Evolutionary conservation across 2,329 filamentous ascomycete species (phyloP).

Genomic region (Myriangium duriaei): DNA sequence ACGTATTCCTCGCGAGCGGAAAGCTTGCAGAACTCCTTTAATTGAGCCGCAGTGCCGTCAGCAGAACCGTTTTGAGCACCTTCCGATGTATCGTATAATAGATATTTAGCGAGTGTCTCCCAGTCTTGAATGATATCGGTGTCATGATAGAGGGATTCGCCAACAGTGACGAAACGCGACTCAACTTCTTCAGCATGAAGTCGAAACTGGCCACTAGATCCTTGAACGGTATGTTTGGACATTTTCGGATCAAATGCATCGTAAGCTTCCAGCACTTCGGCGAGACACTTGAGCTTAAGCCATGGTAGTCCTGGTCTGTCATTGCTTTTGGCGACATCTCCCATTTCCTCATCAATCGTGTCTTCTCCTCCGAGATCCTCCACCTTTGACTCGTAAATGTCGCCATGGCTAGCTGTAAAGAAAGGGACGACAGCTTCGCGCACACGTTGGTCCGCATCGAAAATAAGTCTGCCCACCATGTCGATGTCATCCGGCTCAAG

Average conservation of each 20-base stretch:
- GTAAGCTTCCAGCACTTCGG: constrained; percentile 70
- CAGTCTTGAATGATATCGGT: constrained; percentile 72
- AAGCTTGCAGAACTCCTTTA: constrained; percentile 63
- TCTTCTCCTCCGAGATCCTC: constrained; percentile 78
- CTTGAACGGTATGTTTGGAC: constrained; percentile 34
- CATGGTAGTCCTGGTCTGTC: constrained; percentile 58
- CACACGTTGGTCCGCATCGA: constrained; percentile 72
- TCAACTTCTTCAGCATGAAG: constrained; percentile 56
- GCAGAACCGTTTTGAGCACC: constrained; percentile 39
- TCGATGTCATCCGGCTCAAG: constrained; percentile 89
- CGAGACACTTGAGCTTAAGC: constrained; percentile 84
- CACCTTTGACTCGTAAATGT: constrained; percentile 64
- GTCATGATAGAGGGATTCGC: constrained; percentile 73
- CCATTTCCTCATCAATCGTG: constrained; percentile 60
- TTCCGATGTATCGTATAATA: constrained; percentile 77
- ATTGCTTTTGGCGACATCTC: constrained; percentile 55
- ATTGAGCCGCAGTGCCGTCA: constrained; percentile 47
- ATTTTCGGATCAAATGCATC: constrained; percentile 49
- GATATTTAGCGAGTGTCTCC: constrained; percentile 79
- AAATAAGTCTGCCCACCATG: constrained; percentile 72
- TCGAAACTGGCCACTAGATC: constrained; percentile 27
- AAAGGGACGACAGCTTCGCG: constrained; percentile 83
- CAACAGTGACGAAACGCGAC: constrained; percentile 73
- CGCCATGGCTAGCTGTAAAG: constrained; percentile 77
- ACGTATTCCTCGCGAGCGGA: constrained; percentile 68